Percentiles rank a stretch among this genome's conserved stretches.
Conservation (phyloP, 176 grass and related monocot genomes). For the Tillandsia leiboldiana region DNA sequence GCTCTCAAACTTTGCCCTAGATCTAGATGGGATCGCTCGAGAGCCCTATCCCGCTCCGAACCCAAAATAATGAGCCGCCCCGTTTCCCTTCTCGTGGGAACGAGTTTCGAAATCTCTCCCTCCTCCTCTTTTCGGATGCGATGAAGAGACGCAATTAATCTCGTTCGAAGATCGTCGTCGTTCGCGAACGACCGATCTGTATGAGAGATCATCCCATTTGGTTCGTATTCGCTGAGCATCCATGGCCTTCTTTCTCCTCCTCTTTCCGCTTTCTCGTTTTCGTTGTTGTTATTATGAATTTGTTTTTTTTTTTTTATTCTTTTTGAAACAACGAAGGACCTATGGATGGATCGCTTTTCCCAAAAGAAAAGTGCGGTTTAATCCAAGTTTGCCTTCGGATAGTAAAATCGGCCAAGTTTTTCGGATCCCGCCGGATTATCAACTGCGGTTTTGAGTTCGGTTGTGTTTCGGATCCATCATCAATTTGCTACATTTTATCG, state of each 20-base stretch:
- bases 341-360: conserved; percentile 4
- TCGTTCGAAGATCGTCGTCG: not conserved
- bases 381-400: conserved; percentile 13
- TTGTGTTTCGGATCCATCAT: not conserved
- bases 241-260: not conserved
- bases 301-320: not conserved
- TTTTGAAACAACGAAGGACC: not conserved
- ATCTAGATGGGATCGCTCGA: too few relatives aligned
- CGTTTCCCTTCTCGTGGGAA: not conserved
- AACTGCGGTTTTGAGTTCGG: not conserved
- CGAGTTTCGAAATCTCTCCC: not conserved
- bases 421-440: not conserved
- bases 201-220: not conserved
- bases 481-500: not conserved
- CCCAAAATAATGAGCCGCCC: too few relatives aligned
- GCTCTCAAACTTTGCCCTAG: too few relatives aligned
- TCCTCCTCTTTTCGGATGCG: not conserved
- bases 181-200: not conserved
- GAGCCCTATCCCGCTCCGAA: too few relatives aligned
- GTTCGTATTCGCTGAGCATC: conserved; percentile 13
- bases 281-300: not conserved
- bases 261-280: not conserved
- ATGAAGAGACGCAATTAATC: conserved; percentile 1
- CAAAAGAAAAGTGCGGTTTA: not conserved
- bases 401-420: not conserved